Evolutionary conservation across 1,284 basidiomycete species (phyloP), one percentile per base, ranked within the genome.

Genomic region (Leccinum subfulvum): DNA sequence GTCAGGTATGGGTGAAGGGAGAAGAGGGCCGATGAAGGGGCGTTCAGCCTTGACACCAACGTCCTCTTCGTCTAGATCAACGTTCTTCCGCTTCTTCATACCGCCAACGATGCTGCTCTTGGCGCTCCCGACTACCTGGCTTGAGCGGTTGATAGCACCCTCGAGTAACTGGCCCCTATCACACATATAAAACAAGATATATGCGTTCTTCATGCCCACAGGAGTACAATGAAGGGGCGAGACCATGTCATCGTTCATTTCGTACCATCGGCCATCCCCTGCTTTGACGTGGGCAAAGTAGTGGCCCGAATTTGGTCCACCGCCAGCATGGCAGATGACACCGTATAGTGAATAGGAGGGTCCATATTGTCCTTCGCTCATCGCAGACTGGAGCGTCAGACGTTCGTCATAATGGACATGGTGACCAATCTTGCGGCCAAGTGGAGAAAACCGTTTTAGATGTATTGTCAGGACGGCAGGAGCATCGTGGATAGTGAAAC

Each of bases 401-500:
- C 77, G 81, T 59, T 95, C 90, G 18, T 90, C 88, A 74, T 96
- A 99, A 13, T 84, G 80, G 66, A 99, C 82, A 44, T 81, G 79
- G 58, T 92, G 88, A 3, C 84, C 85, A 55, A 97, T 88, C 79
- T 98, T 98, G 63, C 89, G 84, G 21, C 97, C 97, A 57, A 92
- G 81, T 0, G 93, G 91, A 10, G 92, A 91, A 77, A 99, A 99
- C 18, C 97, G 88, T 79, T 99, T 99, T 49, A 99, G 80, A 72
- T 99, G 97, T n/a, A 99, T 82, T 0, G 96, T 98, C 39, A 99
- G 83, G n/a, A 96, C 89, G 21, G 86, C 78, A 1, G 97, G 97
- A 1, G 95, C 92, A 62, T 94, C 84, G 61, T 97, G 88, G 60
- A 99, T 81, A 14, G 91, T 92, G 74, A 97, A 95, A 37, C 85